These are phyloP conservation scores for Didymella pomorum DNA, from an alignment of 2,329 filamentous ascomycete species.

Conservation along the genomic window DNA sequence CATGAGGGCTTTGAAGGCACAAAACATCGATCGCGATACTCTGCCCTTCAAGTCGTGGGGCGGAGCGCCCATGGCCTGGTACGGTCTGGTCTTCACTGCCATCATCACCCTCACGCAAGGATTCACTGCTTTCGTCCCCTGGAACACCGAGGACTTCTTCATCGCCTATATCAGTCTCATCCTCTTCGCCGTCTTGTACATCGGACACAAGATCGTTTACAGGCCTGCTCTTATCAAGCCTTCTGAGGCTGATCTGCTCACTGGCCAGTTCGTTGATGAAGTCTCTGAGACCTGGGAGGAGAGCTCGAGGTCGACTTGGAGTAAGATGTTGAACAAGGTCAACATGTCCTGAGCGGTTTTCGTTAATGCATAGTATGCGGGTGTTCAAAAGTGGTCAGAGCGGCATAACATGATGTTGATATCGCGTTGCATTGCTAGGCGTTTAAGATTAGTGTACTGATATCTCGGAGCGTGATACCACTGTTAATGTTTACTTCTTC, in stretches of 20 bases:
- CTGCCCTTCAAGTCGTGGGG: constrained; percentile 50
- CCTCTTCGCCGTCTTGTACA: constrained; percentile 60
- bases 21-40: constrained; percentile 50
- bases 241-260: constrained; percentile 54
- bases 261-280: constrained; percentile 49
- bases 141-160: constrained; percentile 49
- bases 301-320: constrained; percentile 41
- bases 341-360: constrained; percentile 14
- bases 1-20: constrained; percentile 48
- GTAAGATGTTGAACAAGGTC: constrained; percentile 40
- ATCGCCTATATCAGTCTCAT: constrained; percentile 52
- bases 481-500: constrained; percentile 16
- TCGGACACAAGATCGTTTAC: constrained; percentile 63
- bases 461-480: constrained; percentile 21
- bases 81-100: constrained; percentile 49
- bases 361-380: constrained; percentile 1
- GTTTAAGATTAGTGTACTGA: constrained; percentile 25
- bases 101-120: constrained; percentile 54
- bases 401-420: constrained; percentile 27
- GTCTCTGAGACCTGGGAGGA: constrained; percentile 46
- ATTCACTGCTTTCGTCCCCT: constrained; percentile 53
- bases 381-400: constrained; percentile 24
- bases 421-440: constrained; percentile 30
- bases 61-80: constrained; percentile 47
- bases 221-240: constrained; percentile 52